Evolutionary conservation across 2,329 filamentous ascomycete genomes (phyloP).

Genomic region (Calonectria hongkongensis): DNA sequence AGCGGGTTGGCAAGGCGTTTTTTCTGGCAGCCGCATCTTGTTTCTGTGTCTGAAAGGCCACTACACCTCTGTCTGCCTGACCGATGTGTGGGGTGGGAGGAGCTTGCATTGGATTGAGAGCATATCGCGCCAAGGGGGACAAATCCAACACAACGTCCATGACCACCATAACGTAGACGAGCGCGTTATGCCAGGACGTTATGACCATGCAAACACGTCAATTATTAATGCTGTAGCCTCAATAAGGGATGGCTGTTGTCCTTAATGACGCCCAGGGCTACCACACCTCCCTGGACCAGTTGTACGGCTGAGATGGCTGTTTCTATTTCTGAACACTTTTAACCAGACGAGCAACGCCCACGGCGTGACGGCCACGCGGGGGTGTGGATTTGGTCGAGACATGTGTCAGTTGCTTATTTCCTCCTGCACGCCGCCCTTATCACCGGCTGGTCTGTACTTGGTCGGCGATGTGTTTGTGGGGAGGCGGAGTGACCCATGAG

Average conservation of each 20-base stretch:
- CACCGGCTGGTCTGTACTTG: conserved; percentile 23
- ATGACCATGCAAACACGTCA: conserved; percentile 23
- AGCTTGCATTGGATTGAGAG: not conserved
- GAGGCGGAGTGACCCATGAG: conserved; percentile 1
- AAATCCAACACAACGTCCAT: conserved; percentile 1
- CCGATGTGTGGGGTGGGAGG: conserved; percentile 3
- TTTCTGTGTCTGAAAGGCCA: not conserved
- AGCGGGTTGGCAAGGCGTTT: conserved; percentile 31
- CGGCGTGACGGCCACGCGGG: conserved; percentile 10
- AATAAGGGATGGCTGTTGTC: conserved; percentile 12
- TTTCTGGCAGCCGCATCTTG: conserved; percentile 23
- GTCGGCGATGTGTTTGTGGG: conserved; percentile 16
- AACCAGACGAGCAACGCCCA: conserved; percentile 16
- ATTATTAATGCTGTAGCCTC: conserved; percentile 28
- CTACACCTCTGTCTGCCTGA: conserved; percentile 22
- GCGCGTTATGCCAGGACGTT: conserved; percentile 18
- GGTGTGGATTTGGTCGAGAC: conserved; percentile 38
- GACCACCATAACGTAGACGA: not conserved
- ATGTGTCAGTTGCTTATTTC: conserved; percentile 33
- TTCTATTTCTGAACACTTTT: conserved; percentile 48
- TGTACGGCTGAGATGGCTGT: conserved; percentile 36
- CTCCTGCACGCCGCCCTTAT: conserved; percentile 18
- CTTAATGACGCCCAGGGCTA: conserved; percentile 5
- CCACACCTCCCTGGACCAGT: conserved; percentile 2
- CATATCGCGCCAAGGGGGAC: not conserved